These are phyloP conservation scores for Bonia amplexicaulis DNA, from an alignment of 176 grass and related monocot species.

Conservation along the genomic window DNA sequence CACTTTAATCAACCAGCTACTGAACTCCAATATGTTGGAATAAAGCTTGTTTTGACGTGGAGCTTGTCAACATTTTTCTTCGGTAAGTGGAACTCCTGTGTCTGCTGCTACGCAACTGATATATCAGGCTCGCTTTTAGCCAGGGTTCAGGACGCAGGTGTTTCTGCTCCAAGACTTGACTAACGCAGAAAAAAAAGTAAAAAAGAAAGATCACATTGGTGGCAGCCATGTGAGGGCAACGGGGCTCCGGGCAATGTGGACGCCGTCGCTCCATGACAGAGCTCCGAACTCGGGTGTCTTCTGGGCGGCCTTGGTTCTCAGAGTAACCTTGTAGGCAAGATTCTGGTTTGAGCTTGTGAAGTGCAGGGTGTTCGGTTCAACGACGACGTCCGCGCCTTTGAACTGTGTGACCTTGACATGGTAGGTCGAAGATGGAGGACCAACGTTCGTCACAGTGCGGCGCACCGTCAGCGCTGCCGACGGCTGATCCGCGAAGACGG, in stretches of 20 bases:
- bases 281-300: conserved; percentile 70
- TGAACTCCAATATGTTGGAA: too few species aligned
- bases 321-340: conserved; percentile 63
- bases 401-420: conserved; percentile 48
- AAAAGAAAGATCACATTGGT: conserved; percentile 36
- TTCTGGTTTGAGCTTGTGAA: conserved; percentile 78
- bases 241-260: conserved; percentile 62
- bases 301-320: conserved; percentile 58
- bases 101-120: conserved; percentile 14
- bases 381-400: conserved; percentile 56
- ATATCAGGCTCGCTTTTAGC: conserved; percentile 30
- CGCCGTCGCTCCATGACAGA: conserved; percentile 74
- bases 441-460: conserved; percentile 85
- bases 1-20: conserved; percentile 15
- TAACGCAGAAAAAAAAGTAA: neutral
- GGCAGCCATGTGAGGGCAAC: conserved; percentile 66
- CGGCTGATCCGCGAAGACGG: conserved; percentile 50
- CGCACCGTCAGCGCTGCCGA: conserved; percentile 43
- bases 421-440: conserved; percentile 62
- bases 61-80: conserved; percentile 4
- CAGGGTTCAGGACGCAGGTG: neutral
- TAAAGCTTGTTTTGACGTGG: conserved; percentile 16
- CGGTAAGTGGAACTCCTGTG: conserved; percentile 15
- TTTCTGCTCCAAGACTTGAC: conserved; percentile 6
- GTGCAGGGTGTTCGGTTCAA: conserved; percentile 59